A percentile compares a stretch with the other conserved stretches of the same genome.
Conservation (phyloP, 495 filamentous ascomycete genomes). For the Sabuloglossum arenarium region DNA sequence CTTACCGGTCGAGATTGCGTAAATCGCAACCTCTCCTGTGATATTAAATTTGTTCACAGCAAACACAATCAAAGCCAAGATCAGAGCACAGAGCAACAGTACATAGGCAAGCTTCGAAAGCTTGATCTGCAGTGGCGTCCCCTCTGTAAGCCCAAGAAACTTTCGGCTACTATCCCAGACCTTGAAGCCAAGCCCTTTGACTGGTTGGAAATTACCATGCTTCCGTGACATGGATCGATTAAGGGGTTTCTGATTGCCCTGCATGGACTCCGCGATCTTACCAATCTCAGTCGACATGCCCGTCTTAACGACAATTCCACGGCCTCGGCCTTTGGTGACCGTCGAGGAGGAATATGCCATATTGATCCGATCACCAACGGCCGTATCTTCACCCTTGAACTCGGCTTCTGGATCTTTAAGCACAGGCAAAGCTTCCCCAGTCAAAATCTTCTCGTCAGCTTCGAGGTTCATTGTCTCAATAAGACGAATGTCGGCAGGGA, state of each 20-base stretch:
- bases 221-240: conserved; percentile 17
- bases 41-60: conserved; percentile 51
- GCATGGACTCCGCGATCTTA: conserved; percentile 54
- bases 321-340: conserved; percentile 45
- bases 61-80: conserved; percentile 63
- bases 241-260: conserved; percentile 11
- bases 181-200: conserved; percentile 17
- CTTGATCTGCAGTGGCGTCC: conserved; percentile 64
- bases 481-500: conserved; percentile 54
- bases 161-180: neutral
- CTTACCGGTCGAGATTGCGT: conserved; percentile 33
- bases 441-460: conserved; percentile 48
- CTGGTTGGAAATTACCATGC: conserved; percentile 19
- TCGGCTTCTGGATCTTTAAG: conserved; percentile 23
- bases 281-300: conserved; percentile 73
- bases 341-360: conserved; percentile 48
- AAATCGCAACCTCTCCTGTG: conserved; percentile 54
- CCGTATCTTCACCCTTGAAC: conserved; percentile 18
- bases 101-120: conserved; percentile 53
- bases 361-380: conserved; percentile 43
- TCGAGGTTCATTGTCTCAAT: conserved; percentile 65
- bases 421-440: conserved; percentile 48
- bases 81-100: conserved; percentile 52
- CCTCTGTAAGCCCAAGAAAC: conserved; percentile 13
- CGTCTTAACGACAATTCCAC: conserved; percentile 43